Evolutionary conservation across 148 eudicot genomes (phyloP).

Genomic region (Diospyros kaki): DNA sequence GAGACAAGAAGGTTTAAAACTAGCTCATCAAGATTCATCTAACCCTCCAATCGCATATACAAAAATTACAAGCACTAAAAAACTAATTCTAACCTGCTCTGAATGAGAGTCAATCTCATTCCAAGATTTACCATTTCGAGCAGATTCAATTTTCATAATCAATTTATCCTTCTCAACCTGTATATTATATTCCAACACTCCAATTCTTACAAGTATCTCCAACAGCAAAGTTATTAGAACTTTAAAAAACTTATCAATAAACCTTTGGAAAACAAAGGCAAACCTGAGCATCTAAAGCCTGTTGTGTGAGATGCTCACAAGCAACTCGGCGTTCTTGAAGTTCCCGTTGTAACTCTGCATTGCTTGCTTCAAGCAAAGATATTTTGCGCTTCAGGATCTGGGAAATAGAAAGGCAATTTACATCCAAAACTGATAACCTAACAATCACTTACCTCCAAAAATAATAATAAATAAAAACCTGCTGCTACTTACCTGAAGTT

Average conservation of each 20-base stretch:
- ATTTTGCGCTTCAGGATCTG: constrained; percentile 16
- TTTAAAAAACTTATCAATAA: background rate
- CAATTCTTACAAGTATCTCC: background rate
- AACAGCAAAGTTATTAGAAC: background rate
- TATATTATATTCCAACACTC: background rate
- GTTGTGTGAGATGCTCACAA: constrained; percentile 71
- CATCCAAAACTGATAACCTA: background rate
- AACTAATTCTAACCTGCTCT: constrained; percentile 42
- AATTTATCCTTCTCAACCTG: constrained; percentile 86
- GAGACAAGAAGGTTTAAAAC: constrained; percentile 2
- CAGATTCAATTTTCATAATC: constrained; percentile 69
- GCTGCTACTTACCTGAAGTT: constrained; percentile 7
- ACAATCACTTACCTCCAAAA: background rate
- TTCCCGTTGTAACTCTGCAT: constrained; percentile 12
- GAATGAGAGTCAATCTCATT: constrained; percentile 62
- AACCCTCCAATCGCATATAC: background rate
- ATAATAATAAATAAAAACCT: background rate
- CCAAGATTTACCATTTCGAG: constrained; percentile 71
- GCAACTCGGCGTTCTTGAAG: constrained; percentile 28
- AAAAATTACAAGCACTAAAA: background rate
- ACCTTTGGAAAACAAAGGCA: background rate
- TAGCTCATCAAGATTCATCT: background rate
- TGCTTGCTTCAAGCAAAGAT: constrained; percentile 21
- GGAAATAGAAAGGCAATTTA: background rate
- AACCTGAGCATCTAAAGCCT: constrained; percentile 94